Conservation (phyloP, 176 grass and related monocot genomes). For the Neostapfia colusana region DNA sequence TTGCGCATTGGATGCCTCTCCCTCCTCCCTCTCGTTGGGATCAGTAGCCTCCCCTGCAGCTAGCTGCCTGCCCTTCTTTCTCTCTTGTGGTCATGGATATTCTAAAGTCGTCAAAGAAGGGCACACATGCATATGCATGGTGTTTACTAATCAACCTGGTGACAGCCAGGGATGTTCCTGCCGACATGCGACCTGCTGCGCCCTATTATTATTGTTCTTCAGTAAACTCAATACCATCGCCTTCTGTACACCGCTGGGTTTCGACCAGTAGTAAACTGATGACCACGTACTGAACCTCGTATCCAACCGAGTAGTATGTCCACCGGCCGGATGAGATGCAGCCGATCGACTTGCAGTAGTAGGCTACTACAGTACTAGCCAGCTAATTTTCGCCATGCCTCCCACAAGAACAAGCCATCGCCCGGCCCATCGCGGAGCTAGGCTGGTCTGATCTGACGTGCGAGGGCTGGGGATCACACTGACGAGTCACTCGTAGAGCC, state of each 20-base stretch:
- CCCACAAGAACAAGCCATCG: neutral
- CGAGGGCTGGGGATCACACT: constrained; percentile 9
- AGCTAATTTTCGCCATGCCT: too few relatives aligned
- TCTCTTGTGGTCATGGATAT: neutral
- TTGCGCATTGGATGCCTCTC: neutral
- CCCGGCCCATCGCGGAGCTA: neutral
- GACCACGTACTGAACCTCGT: too few relatives aligned
- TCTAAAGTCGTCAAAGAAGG: neutral
- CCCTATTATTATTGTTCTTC: neutral
- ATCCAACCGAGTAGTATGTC: too few relatives aligned
- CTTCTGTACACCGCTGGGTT: too few relatives aligned
- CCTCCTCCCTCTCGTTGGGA: too few relatives aligned
- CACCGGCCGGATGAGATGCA: too few relatives aligned
- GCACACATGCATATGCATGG: neutral
- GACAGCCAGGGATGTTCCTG: constrained; percentile 8
- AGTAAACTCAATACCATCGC: neutral
- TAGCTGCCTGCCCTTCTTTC: neutral
- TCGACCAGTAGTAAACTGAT: neutral
- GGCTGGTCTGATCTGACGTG: constrained; percentile 27
- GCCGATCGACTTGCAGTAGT: too few relatives aligned
- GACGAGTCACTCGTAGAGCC: neutral
- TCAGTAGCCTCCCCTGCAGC: neutral
- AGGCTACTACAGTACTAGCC: too few relatives aligned
- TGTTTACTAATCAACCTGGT: neutral
- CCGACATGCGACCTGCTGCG: constrained; percentile 3